Percentiles rank a stretch among this genome's conserved stretches.
Evolutionary conservation across 1,139 yeast species (phyloP).

Genomic region (Candida pseudoviswanathii): DNA sequence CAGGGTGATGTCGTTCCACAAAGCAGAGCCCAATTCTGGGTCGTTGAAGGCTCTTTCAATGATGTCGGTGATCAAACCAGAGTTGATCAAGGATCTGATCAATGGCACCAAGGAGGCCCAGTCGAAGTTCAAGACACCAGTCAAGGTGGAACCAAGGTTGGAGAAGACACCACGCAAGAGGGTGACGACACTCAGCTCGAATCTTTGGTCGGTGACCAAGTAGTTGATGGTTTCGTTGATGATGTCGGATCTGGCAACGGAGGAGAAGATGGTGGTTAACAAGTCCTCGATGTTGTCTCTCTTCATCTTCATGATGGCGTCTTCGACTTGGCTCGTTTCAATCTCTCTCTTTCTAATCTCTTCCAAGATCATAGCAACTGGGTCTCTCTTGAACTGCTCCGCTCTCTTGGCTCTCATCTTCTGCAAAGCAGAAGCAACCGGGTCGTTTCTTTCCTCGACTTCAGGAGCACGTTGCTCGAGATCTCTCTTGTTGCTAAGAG

Average conservation of each 20-base stretch:
- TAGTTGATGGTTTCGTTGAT: slow-evolving; percentile 28
- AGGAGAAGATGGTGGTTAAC: slow-evolving; percentile 31
- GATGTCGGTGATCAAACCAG: slow-evolving; percentile 30
- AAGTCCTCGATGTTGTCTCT: slow-evolving; percentile 40
- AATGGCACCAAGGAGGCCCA: slow-evolving; percentile 27
- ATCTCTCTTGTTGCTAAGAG: slow-evolving; percentile 12
- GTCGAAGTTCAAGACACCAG: slow-evolving; percentile 20
- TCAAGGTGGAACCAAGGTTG: slow-evolving; percentile 19
- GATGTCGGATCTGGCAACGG: slow-evolving; percentile 33
- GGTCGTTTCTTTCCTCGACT: slow-evolving; percentile 7
- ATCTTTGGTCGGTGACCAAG: slow-evolving; percentile 29
- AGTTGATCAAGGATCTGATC: slow-evolving; percentile 23
- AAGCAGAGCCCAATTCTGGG: slow-evolving; percentile 25
- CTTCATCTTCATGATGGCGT: slow-evolving; percentile 18
- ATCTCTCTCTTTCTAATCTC: slow-evolving; percentile 14
- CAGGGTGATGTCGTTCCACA: slow-evolving; percentile 13
- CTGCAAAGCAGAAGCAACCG: slow-evolving; percentile 1
- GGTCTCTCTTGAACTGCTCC: slow-evolving; percentile 3
- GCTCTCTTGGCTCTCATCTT: slow-evolving; percentile 7
- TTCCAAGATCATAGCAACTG: slow-evolving; percentile 9
- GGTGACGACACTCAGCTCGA: slow-evolving; percentile 30
- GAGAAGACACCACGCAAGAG: slow-evolving; percentile 29
- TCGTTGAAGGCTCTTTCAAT: slow-evolving; percentile 30
- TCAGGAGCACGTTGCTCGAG: neutral
- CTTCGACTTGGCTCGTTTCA: slow-evolving; percentile 14